Evolutionary conservation across 805 yeast species (phyloP), one percentile per base, ranked within the genome.

Genomic region (Suhomyces tanzawaensis): DNA sequence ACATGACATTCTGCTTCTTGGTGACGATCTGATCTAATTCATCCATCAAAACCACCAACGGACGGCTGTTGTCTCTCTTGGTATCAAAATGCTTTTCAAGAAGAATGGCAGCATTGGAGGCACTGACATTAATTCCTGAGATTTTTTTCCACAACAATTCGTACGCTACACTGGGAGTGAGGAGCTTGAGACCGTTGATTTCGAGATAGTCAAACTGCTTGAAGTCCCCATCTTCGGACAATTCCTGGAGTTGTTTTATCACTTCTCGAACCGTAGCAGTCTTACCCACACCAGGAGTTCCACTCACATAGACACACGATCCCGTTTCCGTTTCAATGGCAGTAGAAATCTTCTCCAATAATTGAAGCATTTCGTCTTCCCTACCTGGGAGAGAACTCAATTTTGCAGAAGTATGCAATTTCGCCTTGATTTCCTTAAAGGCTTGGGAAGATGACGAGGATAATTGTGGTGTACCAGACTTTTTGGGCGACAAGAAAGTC

Each of bases 251-350:
- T 51, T 84, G 88, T 23, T 78, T 73, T 18, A 93, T 74, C 0
- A 85, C 97, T 52, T 89, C 95, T 38, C 95, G 66, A 2, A 91
- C 81, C 0, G 98, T 91, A 3, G 95, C 93, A 0, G 99, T 91
- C 56, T 93, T 93, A 9, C 99, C 99, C 2, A 95, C 91, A 7
- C 99, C 99, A 0, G 99, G 99, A 0, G 96, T 88, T 3, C 99
- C 99, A 60, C 96, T 87, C 8, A 93, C 80, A 55, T 90, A 93
- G 4, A 93, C 62, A 47, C 96, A 87, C 6, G 90, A 76, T 0
- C 98, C 97, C 1, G 83, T 74, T 29, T 77, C 76, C 12, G 82
- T 74, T 32, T 71, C 71, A 23, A 91, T 76, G 0, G 95, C 85
- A 31, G 79, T 71, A 49, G 88, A 89, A 3, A 93, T 57, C 29